A percentile compares a stretch with the other conserved stretches of the same genome.
These are phyloP conservation scores for Colletotrichum kahawae DNA, from an alignment of 2,329 filamentous ascomycete genomes.

Conservation along the genomic window DNA sequence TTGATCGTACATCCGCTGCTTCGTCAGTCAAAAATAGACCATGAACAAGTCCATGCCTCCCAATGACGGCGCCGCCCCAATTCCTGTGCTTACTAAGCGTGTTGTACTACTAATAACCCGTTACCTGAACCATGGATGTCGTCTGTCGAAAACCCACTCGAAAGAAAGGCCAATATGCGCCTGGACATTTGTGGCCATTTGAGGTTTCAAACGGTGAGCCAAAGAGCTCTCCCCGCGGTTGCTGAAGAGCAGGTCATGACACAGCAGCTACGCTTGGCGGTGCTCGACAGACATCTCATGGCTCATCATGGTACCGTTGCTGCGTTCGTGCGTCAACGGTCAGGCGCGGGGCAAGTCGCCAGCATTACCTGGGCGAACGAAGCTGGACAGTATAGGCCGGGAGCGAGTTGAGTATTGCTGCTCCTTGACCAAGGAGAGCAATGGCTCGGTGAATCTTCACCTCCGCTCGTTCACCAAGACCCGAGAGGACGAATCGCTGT, in stretches of 20 bases:
- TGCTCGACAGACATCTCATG: not conserved
- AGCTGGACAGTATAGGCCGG: not conserved
- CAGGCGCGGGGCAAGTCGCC: not conserved
- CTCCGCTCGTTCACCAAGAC: not conserved
- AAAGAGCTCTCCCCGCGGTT: not conserved
- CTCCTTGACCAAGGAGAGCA: not conserved
- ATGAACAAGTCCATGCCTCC: conserved; percentile 20
- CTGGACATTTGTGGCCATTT: not conserved
- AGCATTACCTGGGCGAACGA: not conserved
- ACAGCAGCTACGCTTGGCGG: not conserved
- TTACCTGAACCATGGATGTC: not conserved
- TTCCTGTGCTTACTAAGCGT: not conserved
- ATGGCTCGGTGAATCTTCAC: not conserved
- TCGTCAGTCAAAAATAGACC: conserved; percentile 20
- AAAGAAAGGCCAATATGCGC: not conserved
- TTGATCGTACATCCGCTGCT: conserved; percentile 23
- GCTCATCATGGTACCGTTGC: not conserved
- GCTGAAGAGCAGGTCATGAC: not conserved
- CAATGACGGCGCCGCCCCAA: not conserved
- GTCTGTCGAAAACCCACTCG: not conserved
- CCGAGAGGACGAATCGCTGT: not conserved
- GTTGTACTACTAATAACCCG: not conserved
- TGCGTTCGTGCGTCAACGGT: not conserved
- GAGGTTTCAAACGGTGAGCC: not conserved
- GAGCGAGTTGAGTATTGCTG: not conserved